phyloP scores from a whole-genome alignment of 805 yeast genomes.

The Ascoidea rubescens region DNA sequence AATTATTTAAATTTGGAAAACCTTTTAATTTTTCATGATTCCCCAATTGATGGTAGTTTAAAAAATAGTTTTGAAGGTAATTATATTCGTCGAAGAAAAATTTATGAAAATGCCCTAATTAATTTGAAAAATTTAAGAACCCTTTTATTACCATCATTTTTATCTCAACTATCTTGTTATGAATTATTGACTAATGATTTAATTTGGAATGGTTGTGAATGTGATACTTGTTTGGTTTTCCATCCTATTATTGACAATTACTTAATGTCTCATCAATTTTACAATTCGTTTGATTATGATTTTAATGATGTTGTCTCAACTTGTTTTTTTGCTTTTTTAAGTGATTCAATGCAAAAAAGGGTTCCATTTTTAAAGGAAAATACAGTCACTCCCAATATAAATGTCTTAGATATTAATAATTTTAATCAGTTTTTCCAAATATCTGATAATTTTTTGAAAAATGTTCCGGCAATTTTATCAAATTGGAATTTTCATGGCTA shows the following conservation, averaged over 20 bases:
- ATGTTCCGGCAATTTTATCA: constrained; percentile 10
- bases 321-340: constrained; percentile 38
- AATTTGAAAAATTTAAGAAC: constrained; percentile 25
- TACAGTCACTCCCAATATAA: neutral
- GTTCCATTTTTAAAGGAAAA: constrained; percentile 10
- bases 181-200: constrained; percentile 58
- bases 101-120: constrained; percentile 38
- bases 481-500: constrained; percentile 38
- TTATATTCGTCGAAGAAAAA: constrained; percentile 39
- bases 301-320: constrained; percentile 51
- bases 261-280: constrained; percentile 51
- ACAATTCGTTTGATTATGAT: constrained; percentile 27
- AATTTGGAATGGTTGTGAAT: constrained; percentile 68
- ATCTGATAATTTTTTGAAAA: constrained; percentile 19
- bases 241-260: constrained; percentile 43
- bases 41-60: constrained; percentile 43
- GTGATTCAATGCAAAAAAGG: constrained; percentile 28
- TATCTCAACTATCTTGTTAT: constrained; percentile 50
- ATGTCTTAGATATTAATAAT: constrained; percentile 7
- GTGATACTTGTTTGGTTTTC: constrained; percentile 35
- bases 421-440: constrained; percentile 19
- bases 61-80: constrained; percentile 66
- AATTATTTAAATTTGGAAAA: constrained; percentile 20
- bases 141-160: constrained; percentile 42
- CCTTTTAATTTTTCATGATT: constrained; percentile 41